These are phyloP conservation scores for Mucor plumbeus DNA, from an alignment of 371 early-diverging fungal species.

Conservation along the genomic window DNA sequence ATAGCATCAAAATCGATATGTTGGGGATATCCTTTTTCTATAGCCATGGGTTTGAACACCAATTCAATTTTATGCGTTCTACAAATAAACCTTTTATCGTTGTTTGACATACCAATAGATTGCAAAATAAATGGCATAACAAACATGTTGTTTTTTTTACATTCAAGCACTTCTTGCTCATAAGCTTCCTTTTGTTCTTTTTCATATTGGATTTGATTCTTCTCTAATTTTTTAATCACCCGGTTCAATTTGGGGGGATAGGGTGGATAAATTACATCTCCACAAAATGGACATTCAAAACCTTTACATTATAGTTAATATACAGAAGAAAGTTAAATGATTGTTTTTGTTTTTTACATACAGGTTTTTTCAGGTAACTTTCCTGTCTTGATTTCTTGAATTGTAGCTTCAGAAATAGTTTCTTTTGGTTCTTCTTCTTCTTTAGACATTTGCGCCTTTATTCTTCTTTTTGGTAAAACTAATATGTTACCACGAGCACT, in stretches of 20 bases:
- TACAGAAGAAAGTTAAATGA: neutral
- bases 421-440: neutral
- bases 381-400: neutral
- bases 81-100: slow-evolving; percentile 39
- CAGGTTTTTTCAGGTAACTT: neutral
- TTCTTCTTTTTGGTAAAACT: neutral
- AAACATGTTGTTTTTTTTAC: neutral
- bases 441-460: neutral
- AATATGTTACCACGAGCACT: neutral
- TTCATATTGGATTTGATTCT: slow-evolving; percentile 1
- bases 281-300: slow-evolving; percentile 16
- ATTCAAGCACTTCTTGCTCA: neutral
- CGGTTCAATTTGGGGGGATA: slow-evolving; percentile 3
- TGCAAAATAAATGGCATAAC: slow-evolving; percentile 1
- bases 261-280: neutral
- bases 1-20: slow-evolving; percentile 45
- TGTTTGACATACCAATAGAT: neutral
- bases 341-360: neutral
- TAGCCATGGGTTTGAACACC: slow-evolving; percentile 45
- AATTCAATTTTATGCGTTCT: slow-evolving; percentile 50
- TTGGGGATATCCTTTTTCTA: slow-evolving; percentile 39
- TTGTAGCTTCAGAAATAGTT: neutral
- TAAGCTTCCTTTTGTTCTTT: neutral
- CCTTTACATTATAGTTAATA: neutral
- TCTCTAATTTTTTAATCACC: neutral